Base-by-base conservation (phyloP, 2,329 filamentous ascomycete species). In the Trichocomaceae sp. region DNA sequence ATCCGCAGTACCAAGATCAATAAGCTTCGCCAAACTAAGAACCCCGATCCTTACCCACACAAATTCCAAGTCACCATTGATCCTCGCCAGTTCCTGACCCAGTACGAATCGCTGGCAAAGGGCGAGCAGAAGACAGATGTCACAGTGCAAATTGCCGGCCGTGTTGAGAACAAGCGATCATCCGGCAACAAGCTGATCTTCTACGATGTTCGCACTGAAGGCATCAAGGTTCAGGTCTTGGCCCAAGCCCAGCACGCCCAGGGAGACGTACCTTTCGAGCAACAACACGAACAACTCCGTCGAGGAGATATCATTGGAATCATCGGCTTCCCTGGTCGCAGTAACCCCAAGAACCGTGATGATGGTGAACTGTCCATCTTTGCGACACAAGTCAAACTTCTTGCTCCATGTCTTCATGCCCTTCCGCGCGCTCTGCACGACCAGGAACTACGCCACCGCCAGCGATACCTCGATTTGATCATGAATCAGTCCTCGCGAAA, bases 361-460 rank as follows among this genome's bases (percentile, higher is more conserved):
- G 87, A 91, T 63, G 93, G 93, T 60, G 92, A 99, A 75, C 81
- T 99, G 50, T 95, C 90, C 42, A 90, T 99, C 71, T 95, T 96
- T 67, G 93, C 93, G 1, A 85, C 82, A 50, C 87, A 96, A 73
- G 81, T 99, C 60, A 78, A 87, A 42, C 84, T 97, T 46, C 80
- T 99, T 58, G 87, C 92, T 0, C 93, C 93, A 8, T 97, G 92
- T 73, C 75, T 99, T 67, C 91, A 96, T 74, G 86, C 89, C 77
- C 81, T 95, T 62, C 93, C 93, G 23, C 90, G 93, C 72, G 86
- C 92, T 75, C 90, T 97, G 79, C 92, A 95, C 80, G 91, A 97
- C 70, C 83, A 90, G 69, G 93, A 99, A 75, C 87, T 91, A 73
- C 84, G 93, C 58, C 91, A 90, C 81, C 87, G 95, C 64, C 88